Conservation (phyloP, 2,329 filamentous ascomycete species). For the Aureobasidium sp. region DNA sequence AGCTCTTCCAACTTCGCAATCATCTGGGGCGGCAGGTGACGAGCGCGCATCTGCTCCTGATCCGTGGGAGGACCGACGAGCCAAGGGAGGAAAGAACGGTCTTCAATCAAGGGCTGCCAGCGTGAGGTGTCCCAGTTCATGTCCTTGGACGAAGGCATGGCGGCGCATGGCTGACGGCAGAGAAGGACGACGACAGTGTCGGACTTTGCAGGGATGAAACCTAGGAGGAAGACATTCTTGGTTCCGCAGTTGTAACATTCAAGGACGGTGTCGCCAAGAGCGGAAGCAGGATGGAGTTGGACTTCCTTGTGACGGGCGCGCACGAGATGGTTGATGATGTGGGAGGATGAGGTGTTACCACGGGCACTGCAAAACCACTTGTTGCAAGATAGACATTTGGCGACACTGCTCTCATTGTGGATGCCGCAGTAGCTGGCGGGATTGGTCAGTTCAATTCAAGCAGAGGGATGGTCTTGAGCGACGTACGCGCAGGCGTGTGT, state of each 20-base stretch:
- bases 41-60: constrained; percentile 88
- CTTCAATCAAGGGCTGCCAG: constrained; percentile 96
- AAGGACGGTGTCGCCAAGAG: constrained; percentile 88
- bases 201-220: constrained; percentile 97
- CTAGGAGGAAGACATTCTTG: constrained; percentile 97
- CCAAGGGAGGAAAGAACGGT: constrained; percentile 91
- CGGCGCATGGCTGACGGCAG: constrained; percentile 91
- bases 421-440: constrained; percentile 83
- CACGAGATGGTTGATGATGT: constrained; percentile 97
- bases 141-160: constrained; percentile 91
- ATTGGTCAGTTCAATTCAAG: background rate
- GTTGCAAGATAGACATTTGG: constrained; percentile 90
- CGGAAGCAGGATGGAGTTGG: constrained; percentile 86
- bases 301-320: constrained; percentile 98
- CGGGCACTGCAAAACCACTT: constrained; percentile 99
- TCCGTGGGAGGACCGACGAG: constrained; percentile 84
- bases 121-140: constrained; percentile 99
- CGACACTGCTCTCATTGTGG: constrained; percentile 87
- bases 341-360: constrained; percentile 91
- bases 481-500: constrained; percentile 92
- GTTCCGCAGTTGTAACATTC: constrained; percentile 99
- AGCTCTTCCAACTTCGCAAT: constrained; percentile 95
- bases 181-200: constrained; percentile 96
- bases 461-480: background rate
- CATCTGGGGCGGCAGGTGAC: constrained; percentile 86